Evolutionary conservation across 352 stramenopile species (phyloP).

Genomic region (Phytophthora pseudosyringae): DNA sequence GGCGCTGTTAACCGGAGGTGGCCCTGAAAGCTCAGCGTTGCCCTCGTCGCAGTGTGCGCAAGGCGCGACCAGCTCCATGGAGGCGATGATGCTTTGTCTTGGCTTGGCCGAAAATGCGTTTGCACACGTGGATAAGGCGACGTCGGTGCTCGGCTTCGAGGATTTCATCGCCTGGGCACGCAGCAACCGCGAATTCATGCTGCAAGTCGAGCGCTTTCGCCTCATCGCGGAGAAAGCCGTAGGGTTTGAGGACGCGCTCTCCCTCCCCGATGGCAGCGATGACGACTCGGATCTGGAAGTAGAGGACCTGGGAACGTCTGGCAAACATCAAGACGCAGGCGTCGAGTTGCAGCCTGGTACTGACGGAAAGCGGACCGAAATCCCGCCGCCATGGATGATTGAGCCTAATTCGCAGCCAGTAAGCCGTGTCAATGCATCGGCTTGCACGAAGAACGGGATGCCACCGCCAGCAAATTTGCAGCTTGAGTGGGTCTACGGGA

Average conservation of each 20-base stretch:
- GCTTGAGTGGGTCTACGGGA: slow-evolving; percentile 84
- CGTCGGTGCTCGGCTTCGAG: slow-evolving; percentile 63
- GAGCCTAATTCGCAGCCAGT: slow-evolving; percentile 37
- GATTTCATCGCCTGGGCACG: slow-evolving; percentile 85
- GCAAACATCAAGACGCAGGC: slow-evolving; percentile 3
- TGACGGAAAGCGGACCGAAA: slow-evolving; percentile 25
- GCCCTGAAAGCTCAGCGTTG: slow-evolving; percentile 5
- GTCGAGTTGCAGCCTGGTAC: neutral
- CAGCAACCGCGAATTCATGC: slow-evolving; percentile 88
- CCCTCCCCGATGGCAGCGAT: slow-evolving; percentile 72
- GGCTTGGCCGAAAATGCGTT: slow-evolving; percentile 66
- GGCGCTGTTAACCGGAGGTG: slow-evolving; percentile 60
- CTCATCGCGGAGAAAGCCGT: slow-evolving; percentile 74
- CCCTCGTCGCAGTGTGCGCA: neutral
- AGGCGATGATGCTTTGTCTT: slow-evolving; percentile 56
- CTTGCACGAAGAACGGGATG: slow-evolving; percentile 29
- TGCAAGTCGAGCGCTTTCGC: slow-evolving; percentile 82
- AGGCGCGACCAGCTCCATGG: slow-evolving; percentile 22
- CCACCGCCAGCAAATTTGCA: slow-evolving; percentile 69
- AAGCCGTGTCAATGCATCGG: neutral
- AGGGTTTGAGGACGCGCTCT: slow-evolving; percentile 66
- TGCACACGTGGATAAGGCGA: slow-evolving; percentile 52
- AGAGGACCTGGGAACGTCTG: slow-evolving; percentile 31
- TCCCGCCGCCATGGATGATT: slow-evolving; percentile 55
- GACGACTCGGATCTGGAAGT: slow-evolving; percentile 77